These are phyloP conservation scores for Brasenia schreberi DNA, from an alignment of 164 flowering plant genomes.

Conservation along the genomic window DNA sequence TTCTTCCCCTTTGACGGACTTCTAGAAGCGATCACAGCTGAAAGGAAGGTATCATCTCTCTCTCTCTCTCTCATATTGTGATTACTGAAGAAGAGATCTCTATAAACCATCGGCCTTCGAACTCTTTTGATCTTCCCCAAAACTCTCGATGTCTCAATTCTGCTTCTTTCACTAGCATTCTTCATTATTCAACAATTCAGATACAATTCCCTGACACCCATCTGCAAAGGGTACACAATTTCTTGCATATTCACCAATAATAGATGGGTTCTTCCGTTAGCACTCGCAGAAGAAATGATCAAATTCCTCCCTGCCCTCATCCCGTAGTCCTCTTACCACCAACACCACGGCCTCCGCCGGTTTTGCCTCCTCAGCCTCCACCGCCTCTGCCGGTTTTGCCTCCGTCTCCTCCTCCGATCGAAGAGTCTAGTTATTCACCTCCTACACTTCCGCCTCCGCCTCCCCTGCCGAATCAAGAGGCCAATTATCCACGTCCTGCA, in stretches of 20 bases:
- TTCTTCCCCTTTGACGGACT: neutral
- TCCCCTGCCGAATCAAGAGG: neutral
- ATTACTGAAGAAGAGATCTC: too few species aligned
- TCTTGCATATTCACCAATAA: too few species aligned
- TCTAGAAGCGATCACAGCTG: too few species aligned
- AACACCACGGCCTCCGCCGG: conserved; percentile 10
- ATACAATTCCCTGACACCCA: too few species aligned
- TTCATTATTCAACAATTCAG: too few species aligned
- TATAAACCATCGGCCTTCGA: too few species aligned
- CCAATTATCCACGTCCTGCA: conserved; percentile 12
- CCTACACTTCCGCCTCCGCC: conserved; percentile 18
- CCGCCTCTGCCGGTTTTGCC: conserved; percentile 1
- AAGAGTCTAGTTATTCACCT: conserved; percentile 14
- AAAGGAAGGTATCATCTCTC: too few species aligned
- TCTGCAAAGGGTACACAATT: too few species aligned
- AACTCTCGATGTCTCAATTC: too few species aligned
- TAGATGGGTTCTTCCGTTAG: conserved; percentile 52
- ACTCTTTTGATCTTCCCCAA: too few species aligned
- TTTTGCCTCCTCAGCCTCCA: conserved; percentile 9
- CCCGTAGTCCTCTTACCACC: conserved; percentile 8
- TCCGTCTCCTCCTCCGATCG: neutral
- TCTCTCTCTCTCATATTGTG: too few species aligned
- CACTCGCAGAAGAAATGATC: conserved; percentile 21
- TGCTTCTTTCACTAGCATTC: too few species aligned
- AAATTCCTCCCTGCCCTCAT: conserved; percentile 7